Conservation (phyloP, 2,329 filamentous ascomycete species). For the Coniella vitis region DNA sequence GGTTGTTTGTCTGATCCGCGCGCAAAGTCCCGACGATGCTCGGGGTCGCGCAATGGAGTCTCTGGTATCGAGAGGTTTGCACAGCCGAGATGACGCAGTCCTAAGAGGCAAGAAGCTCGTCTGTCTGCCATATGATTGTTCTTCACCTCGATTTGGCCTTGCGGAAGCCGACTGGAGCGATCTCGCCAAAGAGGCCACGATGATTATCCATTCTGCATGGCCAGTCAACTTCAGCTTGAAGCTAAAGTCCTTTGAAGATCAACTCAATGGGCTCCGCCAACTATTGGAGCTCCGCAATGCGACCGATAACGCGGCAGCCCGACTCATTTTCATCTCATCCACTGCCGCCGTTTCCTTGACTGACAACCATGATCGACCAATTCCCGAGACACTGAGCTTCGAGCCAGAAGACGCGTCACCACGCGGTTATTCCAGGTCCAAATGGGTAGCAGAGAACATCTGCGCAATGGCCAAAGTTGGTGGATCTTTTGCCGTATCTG, state of each 20-base stretch:
- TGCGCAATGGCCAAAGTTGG: slow-evolving; percentile 32
- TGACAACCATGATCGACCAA: slow-evolving; percentile 13
- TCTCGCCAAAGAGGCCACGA: slow-evolving; percentile 36
- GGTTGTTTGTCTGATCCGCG: slow-evolving; percentile 53
- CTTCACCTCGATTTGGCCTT: slow-evolving; percentile 41
- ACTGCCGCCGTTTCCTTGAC: slow-evolving; percentile 17
- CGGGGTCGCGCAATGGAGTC: slow-evolving; percentile 32
- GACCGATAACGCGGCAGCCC: slow-evolving; percentile 8
- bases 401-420: slow-evolving; percentile 36
- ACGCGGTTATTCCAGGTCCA: slow-evolving; percentile 49
- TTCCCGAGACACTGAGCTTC: slow-evolving; percentile 35
- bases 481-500: not conserved
- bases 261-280: slow-evolving; percentile 40
- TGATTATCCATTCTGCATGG: slow-evolving; percentile 46
- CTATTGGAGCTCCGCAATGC: slow-evolving; percentile 26
- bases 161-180: slow-evolving; percentile 30
- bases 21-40: slow-evolving; percentile 33
- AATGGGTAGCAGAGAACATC: slow-evolving; percentile 53
- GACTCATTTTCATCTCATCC: slow-evolving; percentile 23
- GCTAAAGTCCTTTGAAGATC: slow-evolving; percentile 39
- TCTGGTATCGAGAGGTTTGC: slow-evolving; percentile 1
- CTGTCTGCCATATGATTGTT: slow-evolving; percentile 42
- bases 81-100: slow-evolving; percentile 17
- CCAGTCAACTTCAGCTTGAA: slow-evolving; percentile 48
- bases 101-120: slow-evolving; percentile 31